Conservation (phyloP, 2,329 filamentous ascomycete genomes). For the Tricladium varicosporioides region DNA sequence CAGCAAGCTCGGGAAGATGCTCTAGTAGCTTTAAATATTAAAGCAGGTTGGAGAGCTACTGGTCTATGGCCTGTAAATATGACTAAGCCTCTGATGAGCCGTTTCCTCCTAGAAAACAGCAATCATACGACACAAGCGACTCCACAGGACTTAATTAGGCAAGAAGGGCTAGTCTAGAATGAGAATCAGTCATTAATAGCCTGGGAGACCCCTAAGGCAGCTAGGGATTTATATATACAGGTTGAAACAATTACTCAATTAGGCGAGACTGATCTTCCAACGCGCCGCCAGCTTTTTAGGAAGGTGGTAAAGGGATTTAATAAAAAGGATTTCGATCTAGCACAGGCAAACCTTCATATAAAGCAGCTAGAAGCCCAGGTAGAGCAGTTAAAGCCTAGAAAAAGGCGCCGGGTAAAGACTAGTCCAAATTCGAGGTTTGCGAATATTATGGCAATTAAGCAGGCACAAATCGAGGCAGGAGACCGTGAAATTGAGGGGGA, state of each 20-base stretch:
- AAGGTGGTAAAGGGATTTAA: constrained; percentile 3
- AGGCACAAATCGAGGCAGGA: constrained; percentile 3
- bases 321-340: constrained; percentile 6
- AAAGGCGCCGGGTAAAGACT: constrained; percentile 1
- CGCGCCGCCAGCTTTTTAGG: constrained; percentile 3
- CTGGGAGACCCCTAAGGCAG: no score
- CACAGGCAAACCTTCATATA: neutral
- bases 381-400: neutral
- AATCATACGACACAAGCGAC: no score
- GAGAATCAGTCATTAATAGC: no score
- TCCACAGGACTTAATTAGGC: no score
- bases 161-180: no score
- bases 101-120: no score
- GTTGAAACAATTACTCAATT: neutral
- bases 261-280: neutral
- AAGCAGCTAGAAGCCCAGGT: constrained; percentile 1
- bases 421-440: constrained; percentile 11
- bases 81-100: no score
- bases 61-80: no score
- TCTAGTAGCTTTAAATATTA: no score
- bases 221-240: no score
- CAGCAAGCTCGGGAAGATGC: no score
- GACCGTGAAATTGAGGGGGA: neutral
- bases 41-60: no score
- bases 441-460: constrained; percentile 1